A percentile compares a stretch with the other conserved stretches of the same genome.
Conservation (phyloP, 441 rosid genomes). For the Breynia disticha region DNA sequence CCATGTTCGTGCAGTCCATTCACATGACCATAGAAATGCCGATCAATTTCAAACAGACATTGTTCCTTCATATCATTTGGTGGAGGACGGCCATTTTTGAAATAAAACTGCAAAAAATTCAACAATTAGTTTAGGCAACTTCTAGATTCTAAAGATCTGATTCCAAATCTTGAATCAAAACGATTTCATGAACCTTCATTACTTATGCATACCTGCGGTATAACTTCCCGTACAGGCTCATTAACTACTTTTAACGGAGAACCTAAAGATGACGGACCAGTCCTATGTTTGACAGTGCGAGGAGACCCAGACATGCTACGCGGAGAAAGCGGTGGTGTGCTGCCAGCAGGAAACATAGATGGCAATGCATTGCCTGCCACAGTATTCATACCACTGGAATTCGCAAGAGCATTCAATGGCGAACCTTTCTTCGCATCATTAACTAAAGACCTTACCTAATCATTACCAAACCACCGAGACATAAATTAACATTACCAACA, state of each 20-base stretch:
- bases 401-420: conserved; percentile 46
- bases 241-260: conserved; percentile 61
- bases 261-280: conserved; percentile 63
- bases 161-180: neutral
- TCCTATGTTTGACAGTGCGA: conserved; percentile 59
- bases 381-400: conserved; percentile 32
- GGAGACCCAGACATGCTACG: conserved; percentile 87
- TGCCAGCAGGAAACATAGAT: conserved; percentile 85
- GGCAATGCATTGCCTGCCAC: conserved; percentile 46
- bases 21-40: conserved; percentile 50
- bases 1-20: conserved; percentile 81
- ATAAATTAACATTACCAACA: too few relatives aligned
- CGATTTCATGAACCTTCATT: conserved; percentile 1
- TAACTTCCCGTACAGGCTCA: conserved; percentile 65
- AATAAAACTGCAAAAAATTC: conserved; percentile 64
- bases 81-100: conserved; percentile 82
- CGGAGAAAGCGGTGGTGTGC: conserved; percentile 94
- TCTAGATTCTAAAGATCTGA: neutral
- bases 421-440: conserved; percentile 61
- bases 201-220: conserved; percentile 68
- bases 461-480: conserved; percentile 5
- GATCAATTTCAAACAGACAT: conserved; percentile 55
- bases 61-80: conserved; percentile 77
- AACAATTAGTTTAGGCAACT: neutral
- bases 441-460: conserved; percentile 60